phyloP scores from a whole-genome alignment of 163 green algal genomes.

The Scenedesmus sp. region DNA sequence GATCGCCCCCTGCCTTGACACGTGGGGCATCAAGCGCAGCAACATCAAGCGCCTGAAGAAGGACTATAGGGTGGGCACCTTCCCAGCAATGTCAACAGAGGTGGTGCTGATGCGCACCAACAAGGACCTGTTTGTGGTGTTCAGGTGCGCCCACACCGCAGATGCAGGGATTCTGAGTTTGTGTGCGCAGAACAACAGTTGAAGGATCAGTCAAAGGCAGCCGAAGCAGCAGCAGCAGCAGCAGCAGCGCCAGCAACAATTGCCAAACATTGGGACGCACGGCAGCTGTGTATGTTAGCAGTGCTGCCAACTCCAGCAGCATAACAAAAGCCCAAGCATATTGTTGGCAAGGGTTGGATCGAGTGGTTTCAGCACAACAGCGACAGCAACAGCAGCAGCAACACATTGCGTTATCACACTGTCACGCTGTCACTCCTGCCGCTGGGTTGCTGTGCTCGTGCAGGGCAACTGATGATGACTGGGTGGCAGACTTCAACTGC shows the following conservation, averaged over 20 bases:
- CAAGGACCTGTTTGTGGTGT: slow-evolving; percentile 41
- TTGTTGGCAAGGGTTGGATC: too few species aligned
- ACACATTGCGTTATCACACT: too few species aligned
- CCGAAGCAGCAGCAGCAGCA: too few species aligned
- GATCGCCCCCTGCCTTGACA: slow-evolving; percentile 27
- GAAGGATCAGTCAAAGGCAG: too few species aligned
- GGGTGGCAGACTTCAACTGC: slow-evolving; percentile 43
- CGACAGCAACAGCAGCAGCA: too few species aligned
- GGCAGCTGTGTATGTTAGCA: neutral
- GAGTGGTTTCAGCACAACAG: too few species aligned
- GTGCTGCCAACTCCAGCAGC: too few species aligned
- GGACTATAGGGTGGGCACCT: slow-evolving; percentile 6
- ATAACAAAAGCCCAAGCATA: neutral
- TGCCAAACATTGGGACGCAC: neutral
- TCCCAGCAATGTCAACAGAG: slow-evolving; percentile 17
- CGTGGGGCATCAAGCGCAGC: slow-evolving; percentile 21
- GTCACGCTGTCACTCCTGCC: neutral
- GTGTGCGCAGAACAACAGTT: neutral
- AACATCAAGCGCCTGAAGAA: neutral
- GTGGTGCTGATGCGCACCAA: slow-evolving; percentile 38
- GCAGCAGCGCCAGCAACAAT: too few species aligned
- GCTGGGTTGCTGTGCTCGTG: neutral
- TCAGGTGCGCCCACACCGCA: slow-evolving; percentile 4
- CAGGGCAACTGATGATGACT: slow-evolving; percentile 49
- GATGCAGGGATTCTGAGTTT: neutral